Evolutionary conservation across 2,329 filamentous ascomycete genomes (phyloP), one percentile per base, ranked within the genome.

Genomic region (Didymellaceae sp.): DNA sequence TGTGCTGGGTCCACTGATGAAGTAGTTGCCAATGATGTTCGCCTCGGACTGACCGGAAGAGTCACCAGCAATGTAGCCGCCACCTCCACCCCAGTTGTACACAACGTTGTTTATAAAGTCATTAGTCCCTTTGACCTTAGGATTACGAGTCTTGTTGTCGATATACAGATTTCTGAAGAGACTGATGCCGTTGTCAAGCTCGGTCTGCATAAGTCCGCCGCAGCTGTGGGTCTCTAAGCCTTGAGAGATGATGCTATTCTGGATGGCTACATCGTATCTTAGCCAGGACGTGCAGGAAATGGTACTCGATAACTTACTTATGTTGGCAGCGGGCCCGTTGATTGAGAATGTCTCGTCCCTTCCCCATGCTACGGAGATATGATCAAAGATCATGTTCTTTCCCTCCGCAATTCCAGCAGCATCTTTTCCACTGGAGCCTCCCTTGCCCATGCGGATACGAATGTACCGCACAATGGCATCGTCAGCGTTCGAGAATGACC

Each of bases 11-110:
- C 81, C 82, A 2, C 76, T 77, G 52, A 84, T 80, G 66, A 82
- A 84, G 65, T 84, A 83, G 65, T 84, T 84, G 52, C 79, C 78
- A 43, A 82, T 72, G 46, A 84, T 79, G 53, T 84, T 81, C 5
- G 75, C 79, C 39, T 77, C 74, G 43, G 77, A 81, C 20, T 72
- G 59, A 4, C 75, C 79, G 0, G 61, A 68, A 25, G 77, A 79
- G 52, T 81, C 80, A 2, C 80, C 80, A 0, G 80, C 80, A 42
- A 82, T 83, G 44, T 83, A 84, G 4, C 77, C 81, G 5, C 79
- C 80, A 0, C 80, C 79, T 1, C 74, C 73, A 8, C 80, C 80
- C 75, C 80, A 84, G 61, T 84, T 84, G 59, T 83, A 84, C 2
- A 84, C 60, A 2, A 83, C 74, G 59, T 79, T 74, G 52, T 77